Conservation (phyloP, 768 basidiomycete species). For the Mycena polygramma region DNA sequence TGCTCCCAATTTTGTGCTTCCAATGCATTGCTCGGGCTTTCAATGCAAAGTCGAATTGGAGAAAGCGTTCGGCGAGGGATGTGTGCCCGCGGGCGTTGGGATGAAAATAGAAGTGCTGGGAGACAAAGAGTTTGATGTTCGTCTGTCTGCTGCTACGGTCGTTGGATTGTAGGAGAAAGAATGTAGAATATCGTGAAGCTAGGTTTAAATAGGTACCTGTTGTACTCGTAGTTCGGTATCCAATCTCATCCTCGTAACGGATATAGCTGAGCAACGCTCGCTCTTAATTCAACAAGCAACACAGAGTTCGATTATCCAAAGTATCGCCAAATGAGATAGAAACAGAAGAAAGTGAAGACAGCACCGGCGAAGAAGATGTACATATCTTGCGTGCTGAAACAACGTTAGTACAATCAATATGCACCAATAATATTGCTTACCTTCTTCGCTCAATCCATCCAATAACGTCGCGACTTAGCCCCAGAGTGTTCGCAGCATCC, state of each 20-base stretch:
- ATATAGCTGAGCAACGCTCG: constrained; percentile 11
- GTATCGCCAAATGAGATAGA: constrained; percentile 94
- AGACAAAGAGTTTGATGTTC: constrained; percentile 56
- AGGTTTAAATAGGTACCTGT: constrained; percentile 14
- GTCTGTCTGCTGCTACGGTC: constrained; percentile 50
- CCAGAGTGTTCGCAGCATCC: constrained; percentile 94
- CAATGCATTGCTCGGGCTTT: constrained; percentile 91
- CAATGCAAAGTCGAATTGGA: constrained; percentile 80
- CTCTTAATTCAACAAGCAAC: constrained; percentile 10
- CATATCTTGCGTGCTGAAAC: constrained; percentile 89
- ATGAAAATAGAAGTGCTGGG: constrained; percentile 71
- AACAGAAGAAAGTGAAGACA: constrained; percentile 90
- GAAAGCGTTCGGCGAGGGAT: constrained; percentile 76
- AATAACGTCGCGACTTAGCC: constrained; percentile 94
- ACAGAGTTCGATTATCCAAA: constrained; percentile 63
- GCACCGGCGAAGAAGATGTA: constrained; percentile 93
- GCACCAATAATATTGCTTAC: constrained; percentile 57
- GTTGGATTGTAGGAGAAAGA: constrained; percentile 17
- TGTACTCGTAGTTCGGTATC: not conserved
- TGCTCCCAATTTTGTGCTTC: constrained; percentile 77
- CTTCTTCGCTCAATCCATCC: constrained; percentile 97
- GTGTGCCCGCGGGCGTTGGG: constrained; percentile 85
- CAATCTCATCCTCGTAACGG: not conserved
- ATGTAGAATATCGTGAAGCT: constrained; percentile 22
- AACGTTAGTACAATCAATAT: constrained; percentile 18